Conservation (phyloP, 192 early-diverging fungal species). For the Chytriomyces hyalinus region DNA sequence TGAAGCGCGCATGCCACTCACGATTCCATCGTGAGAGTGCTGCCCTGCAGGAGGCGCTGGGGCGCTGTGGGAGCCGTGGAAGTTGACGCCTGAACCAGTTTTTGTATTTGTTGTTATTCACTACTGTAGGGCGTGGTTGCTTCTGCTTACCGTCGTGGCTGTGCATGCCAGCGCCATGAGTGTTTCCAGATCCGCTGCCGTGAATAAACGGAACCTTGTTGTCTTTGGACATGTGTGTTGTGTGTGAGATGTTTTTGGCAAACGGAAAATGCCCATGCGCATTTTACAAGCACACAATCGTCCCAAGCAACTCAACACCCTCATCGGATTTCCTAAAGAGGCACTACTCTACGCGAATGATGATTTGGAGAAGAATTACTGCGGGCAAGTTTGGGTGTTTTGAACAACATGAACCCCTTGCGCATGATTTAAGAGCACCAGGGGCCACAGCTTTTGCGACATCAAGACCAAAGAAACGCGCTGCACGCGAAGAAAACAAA, state of each 20-base stretch:
- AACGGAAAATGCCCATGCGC: too few species aligned
- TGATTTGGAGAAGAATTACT: too few species aligned
- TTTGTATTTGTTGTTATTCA: background rate
- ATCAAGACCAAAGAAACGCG: too few species aligned
- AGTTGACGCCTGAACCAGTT: slow-evolving; percentile 21
- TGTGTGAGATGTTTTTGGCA: background rate
- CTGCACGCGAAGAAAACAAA: too few species aligned
- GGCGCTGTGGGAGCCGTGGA: slow-evolving; percentile 17
- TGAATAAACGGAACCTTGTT: background rate
- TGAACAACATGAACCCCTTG: too few species aligned
- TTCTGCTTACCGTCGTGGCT: slow-evolving; percentile 33
- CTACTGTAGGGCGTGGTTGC: background rate
- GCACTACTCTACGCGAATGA: too few species aligned
- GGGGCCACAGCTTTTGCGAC: too few species aligned
- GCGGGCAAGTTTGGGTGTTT: too few species aligned
- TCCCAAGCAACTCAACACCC: too few species aligned
- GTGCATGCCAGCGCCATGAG: slow-evolving; percentile 25
- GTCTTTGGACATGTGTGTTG: background rate
- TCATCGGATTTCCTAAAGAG: too few species aligned
- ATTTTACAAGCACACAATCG: too few species aligned
- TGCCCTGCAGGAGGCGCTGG: background rate
- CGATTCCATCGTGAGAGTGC: slow-evolving; percentile 39
- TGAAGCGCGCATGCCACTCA: background rate
- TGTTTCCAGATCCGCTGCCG: background rate
- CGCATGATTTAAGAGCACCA: too few species aligned